phyloP scores from a whole-genome alignment of 2,329 filamentous ascomycete species.

The Plectosphaerella cucumerina region DNA sequence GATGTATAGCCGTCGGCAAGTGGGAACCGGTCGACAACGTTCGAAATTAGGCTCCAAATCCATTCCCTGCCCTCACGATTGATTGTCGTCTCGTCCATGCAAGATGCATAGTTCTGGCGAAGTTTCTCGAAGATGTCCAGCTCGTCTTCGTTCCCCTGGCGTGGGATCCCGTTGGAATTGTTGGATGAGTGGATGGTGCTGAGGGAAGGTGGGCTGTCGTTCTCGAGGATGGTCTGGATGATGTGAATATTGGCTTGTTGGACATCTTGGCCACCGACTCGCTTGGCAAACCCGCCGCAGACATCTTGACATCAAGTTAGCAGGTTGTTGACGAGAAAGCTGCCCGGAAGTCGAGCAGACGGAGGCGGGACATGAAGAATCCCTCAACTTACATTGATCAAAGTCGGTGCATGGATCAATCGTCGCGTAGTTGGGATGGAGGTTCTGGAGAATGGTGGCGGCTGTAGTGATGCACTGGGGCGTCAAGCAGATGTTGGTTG shows the following conservation, averaged over 20 bases:
- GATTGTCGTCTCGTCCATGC: background rate
- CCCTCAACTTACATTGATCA: slow-evolving; percentile 38
- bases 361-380: background rate
- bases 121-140: background rate
- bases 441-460: background rate
- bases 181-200: too few species aligned
- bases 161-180: too few species aligned
- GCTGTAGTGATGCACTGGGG: background rate
- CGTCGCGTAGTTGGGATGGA: slow-evolving; percentile 38
- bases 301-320: background rate
- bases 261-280: background rate
- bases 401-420: slow-evolving; percentile 69
- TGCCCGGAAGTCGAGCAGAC: background rate
- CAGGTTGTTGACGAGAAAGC: too few species aligned
- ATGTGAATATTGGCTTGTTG: background rate
- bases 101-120: background rate
- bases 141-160: background rate
- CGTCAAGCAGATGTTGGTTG: background rate
- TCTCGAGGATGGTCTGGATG: background rate
- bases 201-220: too few species aligned
- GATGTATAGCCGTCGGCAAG: background rate
- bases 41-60: background rate
- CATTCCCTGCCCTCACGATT: background rate
- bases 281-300: background rate
- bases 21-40: background rate